A percentile compares a stretch with the other conserved stretches of the same genome.
Conservation (phyloP, 1,284 basidiomycete species). For the Ganoderma boninense region DNA sequence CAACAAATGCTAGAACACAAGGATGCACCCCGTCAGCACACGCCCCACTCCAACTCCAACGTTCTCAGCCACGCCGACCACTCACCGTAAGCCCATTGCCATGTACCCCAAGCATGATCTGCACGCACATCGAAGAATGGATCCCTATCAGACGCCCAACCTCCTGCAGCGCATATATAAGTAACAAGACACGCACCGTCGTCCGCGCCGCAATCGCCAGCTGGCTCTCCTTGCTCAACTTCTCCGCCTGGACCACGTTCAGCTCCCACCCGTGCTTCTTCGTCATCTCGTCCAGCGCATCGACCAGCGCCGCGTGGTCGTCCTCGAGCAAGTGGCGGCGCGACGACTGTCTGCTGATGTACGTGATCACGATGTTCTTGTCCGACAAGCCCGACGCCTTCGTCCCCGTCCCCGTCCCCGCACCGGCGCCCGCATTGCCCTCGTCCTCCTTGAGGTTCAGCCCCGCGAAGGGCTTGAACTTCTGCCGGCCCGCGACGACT, state of each 20-base stretch:
- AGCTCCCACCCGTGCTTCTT: conserved; percentile 68
- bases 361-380: conserved; percentile 69
- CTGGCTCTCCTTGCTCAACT: conserved; percentile 77
- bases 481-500: conserved; percentile 19
- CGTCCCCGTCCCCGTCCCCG: conserved; percentile 10
- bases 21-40: conserved; percentile 10
- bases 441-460: not conserved
- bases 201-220: conserved; percentile 68
- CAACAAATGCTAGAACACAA: conserved; percentile 58
- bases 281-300: conserved; percentile 61
- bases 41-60: not conserved
- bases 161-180: not conserved
- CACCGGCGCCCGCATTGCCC: conserved; percentile 1
- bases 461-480: conserved; percentile 16
- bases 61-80: conserved; percentile 7
- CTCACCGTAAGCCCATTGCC: conserved; percentile 77
- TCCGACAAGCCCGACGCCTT: conserved; percentile 28
- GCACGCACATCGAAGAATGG: conserved; percentile 7
- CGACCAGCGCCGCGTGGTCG: conserved; percentile 67
- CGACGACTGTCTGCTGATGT: conserved; percentile 73
- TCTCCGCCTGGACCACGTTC: conserved; percentile 70
- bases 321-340: conserved; percentile 64
- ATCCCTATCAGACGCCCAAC: not conserved
- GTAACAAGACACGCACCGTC: conserved; percentile 49
- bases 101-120: conserved; percentile 84